Percentiles rank a stretch among this genome's conserved stretches.
Conservation (phyloP, 78 protist genomes). For the Mastigamoeba balamuthi region DNA sequence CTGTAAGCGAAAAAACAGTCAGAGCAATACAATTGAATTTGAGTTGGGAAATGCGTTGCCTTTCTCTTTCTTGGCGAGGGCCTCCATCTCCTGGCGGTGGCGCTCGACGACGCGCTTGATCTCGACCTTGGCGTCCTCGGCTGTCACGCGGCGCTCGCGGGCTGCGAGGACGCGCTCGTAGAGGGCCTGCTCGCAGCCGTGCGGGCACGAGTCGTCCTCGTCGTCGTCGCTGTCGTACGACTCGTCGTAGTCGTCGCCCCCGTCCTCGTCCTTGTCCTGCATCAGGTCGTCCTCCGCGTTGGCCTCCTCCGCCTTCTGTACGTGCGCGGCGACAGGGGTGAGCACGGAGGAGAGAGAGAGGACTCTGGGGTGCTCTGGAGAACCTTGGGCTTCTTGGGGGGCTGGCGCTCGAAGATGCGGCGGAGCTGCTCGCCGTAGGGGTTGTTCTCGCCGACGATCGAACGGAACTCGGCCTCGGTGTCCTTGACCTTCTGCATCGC, state of each 20-base stretch:
- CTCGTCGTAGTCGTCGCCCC: background rate
- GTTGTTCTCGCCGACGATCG: background rate
- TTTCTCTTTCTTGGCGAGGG: constrained; percentile 22
- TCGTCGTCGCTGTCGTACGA: constrained; percentile 11
- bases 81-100: constrained; percentile 9
- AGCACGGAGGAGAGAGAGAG: background rate
- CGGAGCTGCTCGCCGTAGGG: background rate
- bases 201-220: constrained; percentile 46
- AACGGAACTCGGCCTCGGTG: background rate
- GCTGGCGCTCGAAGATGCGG: background rate
- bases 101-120: constrained; percentile 13
- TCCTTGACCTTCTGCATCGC: background rate
- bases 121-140: constrained; percentile 20
- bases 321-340: background rate
- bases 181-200: constrained; percentile 6
- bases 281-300: background rate
- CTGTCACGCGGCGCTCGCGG: constrained; percentile 27
- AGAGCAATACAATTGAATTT: no score
- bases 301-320: background rate
- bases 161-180: constrained; percentile 20
- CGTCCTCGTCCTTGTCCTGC: background rate
- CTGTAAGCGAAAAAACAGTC: no score
- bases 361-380: background rate
- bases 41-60: no score
- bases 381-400: background rate